A percentile compares a stretch with the other conserved stretches of the same genome.
phyloP scores from a whole-genome alignment of 139 green algal genomes.

The Chlorella sp. region DNA sequence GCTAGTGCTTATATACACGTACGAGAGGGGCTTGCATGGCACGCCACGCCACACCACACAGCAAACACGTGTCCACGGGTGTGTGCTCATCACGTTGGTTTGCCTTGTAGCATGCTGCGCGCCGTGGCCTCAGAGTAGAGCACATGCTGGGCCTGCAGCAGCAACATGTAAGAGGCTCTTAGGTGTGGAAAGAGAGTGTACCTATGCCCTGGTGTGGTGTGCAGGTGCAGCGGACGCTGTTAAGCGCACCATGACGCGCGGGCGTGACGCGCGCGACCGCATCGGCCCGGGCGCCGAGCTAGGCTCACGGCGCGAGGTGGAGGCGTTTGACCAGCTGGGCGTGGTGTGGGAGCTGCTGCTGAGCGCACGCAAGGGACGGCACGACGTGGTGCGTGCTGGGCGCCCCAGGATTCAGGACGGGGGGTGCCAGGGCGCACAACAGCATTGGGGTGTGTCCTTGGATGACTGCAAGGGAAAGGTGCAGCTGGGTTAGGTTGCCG shows the following conservation, averaged over 20 bases:
- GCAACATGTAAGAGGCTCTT: no score
- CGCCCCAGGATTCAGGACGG: neutral
- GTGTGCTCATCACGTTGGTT: no score
- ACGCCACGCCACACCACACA: neutral
- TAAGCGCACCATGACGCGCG: slow-evolving; percentile 15
- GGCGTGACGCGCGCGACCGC: slow-evolving; percentile 4
- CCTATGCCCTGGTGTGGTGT: no score
- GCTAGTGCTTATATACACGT: no score
- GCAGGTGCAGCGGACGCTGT: slow-evolving; percentile 8
- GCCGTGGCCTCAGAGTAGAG: no score
- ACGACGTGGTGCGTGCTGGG: slow-evolving; percentile 21
- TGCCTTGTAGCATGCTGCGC: no score
- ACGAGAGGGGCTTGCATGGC: no score
- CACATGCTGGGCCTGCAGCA: no score
- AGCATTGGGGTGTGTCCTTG: neutral
- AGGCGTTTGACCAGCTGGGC: slow-evolving; percentile 32
- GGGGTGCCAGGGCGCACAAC: no score
- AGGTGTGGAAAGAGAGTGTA: no score
- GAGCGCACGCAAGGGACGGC: slow-evolving; percentile 11
- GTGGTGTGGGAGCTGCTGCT: slow-evolving; percentile 31
- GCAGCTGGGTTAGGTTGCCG: neutral
- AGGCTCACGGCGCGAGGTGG: slow-evolving; percentile 21
- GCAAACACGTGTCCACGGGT: no score
- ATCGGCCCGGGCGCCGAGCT: slow-evolving; percentile 1
- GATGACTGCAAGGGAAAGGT: neutral